Percentiles rank a stretch among this genome's conserved stretches.
Conservation (phyloP, 352 stramenopile species). For the Globisporangium carolinianum region DNA sequence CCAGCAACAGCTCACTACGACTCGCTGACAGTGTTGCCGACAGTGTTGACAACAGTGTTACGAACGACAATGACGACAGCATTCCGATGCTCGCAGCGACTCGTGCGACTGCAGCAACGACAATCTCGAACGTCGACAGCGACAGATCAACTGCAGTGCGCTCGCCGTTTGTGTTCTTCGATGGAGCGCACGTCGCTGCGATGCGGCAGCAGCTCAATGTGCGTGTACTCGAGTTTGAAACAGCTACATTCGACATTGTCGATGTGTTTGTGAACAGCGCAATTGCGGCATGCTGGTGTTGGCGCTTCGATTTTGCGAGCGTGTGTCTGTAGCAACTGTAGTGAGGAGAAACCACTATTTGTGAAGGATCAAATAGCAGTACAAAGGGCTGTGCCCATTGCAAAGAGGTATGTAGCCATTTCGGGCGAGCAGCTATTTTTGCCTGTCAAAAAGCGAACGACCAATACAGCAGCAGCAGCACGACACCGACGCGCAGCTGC, state of each 20-base stretch:
- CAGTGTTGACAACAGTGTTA: background rate
- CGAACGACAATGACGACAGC: background rate
- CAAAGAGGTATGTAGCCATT: no score
- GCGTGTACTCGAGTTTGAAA: conserved; percentile 10
- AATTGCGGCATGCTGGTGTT: background rate
- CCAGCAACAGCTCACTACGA: no score
- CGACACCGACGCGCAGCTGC: background rate
- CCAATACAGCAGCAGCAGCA: no score
- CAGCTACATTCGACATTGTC: conserved; percentile 5
- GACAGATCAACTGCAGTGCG: background rate
- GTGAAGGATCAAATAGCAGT: no score
- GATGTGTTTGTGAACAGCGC: no score
- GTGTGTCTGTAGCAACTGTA: background rate
- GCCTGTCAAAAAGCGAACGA: no score
- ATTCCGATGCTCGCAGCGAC: conserved; percentile 7
- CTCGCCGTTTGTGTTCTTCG: conserved; percentile 15
- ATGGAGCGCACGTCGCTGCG: conserved; percentile 1
- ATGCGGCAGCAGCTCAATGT: conserved; percentile 3
- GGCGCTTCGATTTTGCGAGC: background rate
- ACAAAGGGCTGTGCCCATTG: no score
- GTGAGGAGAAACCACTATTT: no score
- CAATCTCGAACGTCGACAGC: background rate
- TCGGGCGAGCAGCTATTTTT: no score
- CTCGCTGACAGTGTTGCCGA: no score
- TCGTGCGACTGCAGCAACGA: background rate